Percentiles rank a stretch among this genome's conserved stretches.
Conservation (phyloP, 2,329 filamentous ascomycete genomes). For the Aspergillus arachidicola region DNA sequence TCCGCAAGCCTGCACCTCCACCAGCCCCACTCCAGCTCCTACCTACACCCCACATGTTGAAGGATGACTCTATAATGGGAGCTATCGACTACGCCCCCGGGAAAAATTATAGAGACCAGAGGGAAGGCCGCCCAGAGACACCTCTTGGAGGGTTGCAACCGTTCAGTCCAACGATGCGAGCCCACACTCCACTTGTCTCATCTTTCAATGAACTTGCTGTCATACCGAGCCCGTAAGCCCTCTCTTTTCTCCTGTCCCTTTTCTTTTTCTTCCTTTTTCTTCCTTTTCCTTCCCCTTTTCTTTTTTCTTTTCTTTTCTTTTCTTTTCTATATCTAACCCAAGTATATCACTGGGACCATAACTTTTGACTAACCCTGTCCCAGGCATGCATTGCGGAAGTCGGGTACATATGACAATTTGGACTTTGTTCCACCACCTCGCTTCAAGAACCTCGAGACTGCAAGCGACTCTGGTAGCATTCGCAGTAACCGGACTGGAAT, state of each 20-base stretch:
- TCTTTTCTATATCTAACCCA: background rate
- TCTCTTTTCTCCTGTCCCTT: background rate
- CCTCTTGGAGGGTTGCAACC: slow-evolving; percentile 62
- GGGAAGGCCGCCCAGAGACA: slow-evolving; percentile 67
- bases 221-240: slow-evolving; percentile 87
- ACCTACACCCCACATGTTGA: slow-evolving; percentile 82
- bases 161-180: slow-evolving; percentile 73
- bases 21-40: slow-evolving; percentile 73
- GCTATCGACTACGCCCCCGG: slow-evolving; percentile 88
- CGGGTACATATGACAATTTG: slow-evolving; percentile 50
- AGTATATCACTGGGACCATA: background rate
- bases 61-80: slow-evolving; percentile 73
- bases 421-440: slow-evolving; percentile 54
- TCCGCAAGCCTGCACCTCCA: slow-evolving; percentile 68
- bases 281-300: background rate
- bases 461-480: slow-evolving; percentile 52
- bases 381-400: slow-evolving; percentile 53
- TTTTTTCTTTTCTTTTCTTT: background rate
- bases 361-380: slow-evolving; percentile 19
- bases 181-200: slow-evolving; percentile 76
- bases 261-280: background rate
- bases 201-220: slow-evolving; percentile 83
- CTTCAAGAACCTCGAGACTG: slow-evolving; percentile 46
- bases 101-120: slow-evolving; percentile 65
- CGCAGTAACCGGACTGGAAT: slow-evolving; percentile 77